phyloP scores from a whole-genome alignment of 176 grass and related monocot species.

The Tillandsia fasciculata region DNA sequence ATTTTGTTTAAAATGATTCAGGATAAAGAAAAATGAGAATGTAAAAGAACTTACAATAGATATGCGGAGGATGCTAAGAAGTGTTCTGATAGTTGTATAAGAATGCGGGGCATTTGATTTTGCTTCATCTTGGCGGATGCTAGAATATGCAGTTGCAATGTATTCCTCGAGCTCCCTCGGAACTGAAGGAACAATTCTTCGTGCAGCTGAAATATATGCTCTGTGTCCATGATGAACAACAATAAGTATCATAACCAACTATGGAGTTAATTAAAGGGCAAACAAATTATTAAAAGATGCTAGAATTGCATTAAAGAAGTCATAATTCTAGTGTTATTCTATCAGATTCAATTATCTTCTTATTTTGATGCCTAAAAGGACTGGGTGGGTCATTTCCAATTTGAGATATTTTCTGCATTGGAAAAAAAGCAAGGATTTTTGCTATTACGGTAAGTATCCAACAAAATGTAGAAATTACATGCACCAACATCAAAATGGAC shows the following conservation, averaged over 20 bases:
- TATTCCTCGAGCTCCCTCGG: slow-evolving; percentile 91
- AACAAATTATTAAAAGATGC: no score
- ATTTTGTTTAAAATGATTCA: no score
- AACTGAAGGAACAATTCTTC: slow-evolving; percentile 72
- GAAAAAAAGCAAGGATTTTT: no score
- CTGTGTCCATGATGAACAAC: slow-evolving; percentile 36
- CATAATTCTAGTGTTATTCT: no score
- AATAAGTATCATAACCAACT: slow-evolving; percentile 14
- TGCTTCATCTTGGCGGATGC: slow-evolving; percentile 98
- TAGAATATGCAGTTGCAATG: slow-evolving; percentile 92
- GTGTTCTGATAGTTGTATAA: slow-evolving; percentile 93
- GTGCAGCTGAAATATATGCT: slow-evolving; percentile 94
- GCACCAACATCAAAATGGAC: no score
- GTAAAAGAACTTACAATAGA: slow-evolving; percentile 70
- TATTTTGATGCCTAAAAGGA: neutral
- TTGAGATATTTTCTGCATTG: no score
- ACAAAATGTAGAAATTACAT: no score
- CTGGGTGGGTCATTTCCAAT: neutral
- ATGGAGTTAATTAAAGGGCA: neutral
- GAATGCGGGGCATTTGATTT: slow-evolving; percentile 97
- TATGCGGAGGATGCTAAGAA: slow-evolving; percentile 92
- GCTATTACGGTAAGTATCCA: no score
- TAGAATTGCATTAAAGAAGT: no score
- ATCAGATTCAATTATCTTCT: neutral
- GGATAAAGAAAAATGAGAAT: neutral